A percentile compares a stretch with the other conserved stretches of the same genome.
Conservation (phyloP, 495 filamentous ascomycete species). For the Lentithecium fluviatile region DNA sequence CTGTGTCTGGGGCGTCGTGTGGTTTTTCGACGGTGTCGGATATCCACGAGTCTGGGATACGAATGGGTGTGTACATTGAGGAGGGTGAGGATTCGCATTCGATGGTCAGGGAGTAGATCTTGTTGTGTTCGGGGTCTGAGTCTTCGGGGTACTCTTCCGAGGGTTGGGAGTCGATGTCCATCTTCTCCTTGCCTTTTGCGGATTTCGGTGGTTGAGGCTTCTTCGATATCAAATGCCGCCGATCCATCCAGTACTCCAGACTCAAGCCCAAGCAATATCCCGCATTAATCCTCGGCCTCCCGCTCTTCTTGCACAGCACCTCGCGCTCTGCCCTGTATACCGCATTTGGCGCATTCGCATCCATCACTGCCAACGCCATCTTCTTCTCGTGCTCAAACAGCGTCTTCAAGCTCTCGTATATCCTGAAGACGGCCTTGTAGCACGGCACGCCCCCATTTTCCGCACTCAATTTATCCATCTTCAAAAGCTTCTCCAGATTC, state of each 20-base stretch:
- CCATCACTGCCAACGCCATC: conserved; percentile 49
- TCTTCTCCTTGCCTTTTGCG: conserved; percentile 27
- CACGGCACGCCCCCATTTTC: conserved; percentile 65
- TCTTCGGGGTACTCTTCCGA: conserved; percentile 24
- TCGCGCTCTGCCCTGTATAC: conserved; percentile 46
- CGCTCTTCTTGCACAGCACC: conserved; percentile 66
- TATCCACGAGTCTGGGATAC: conserved; percentile 69
- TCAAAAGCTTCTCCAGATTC: conserved; percentile 77
- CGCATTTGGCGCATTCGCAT: conserved; percentile 50
- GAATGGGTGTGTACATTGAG: conserved; percentile 56
- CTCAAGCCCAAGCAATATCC: conserved; percentile 69
- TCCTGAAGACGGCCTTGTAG: conserved; percentile 81
- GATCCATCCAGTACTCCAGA: conserved; percentile 83
- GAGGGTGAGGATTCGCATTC: conserved; percentile 59
- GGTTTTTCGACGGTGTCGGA: conserved; percentile 55
- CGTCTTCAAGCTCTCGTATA: conserved; percentile 63
- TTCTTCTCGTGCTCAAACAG: conserved; percentile 68
- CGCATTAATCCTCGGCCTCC: conserved; percentile 75
- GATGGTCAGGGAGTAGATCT: conserved; percentile 61
- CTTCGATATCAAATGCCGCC: conserved; percentile 48
- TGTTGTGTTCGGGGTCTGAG: conserved; percentile 34
- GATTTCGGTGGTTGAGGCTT: conserved; percentile 26
- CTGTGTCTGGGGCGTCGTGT: conserved; percentile 13
- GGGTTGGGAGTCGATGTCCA: conserved; percentile 27
- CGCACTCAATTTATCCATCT: conserved; percentile 74